Evolutionary conservation across 2,329 filamentous ascomycete genomes (phyloP).

Genomic region (Myriosclerotinia curreyana): DNA sequence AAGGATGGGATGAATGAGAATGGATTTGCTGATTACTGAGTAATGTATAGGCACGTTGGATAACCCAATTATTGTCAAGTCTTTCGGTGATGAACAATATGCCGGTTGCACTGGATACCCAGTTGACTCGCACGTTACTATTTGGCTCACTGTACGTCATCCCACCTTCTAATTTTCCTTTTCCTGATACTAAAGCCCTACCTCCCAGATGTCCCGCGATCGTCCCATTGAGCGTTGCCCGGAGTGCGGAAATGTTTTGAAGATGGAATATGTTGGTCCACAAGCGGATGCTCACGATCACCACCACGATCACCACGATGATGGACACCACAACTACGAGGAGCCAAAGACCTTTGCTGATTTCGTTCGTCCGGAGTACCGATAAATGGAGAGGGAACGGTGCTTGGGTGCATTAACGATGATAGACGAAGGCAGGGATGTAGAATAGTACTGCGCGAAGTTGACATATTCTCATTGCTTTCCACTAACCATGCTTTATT

Average conservation of each 20-base stretch:
- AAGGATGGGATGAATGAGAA: background rate
- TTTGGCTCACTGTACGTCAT: constrained; percentile 76
- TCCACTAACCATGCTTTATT: constrained; percentile 13
- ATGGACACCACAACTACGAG: constrained; percentile 58
- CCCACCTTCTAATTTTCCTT: background rate
- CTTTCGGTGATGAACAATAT: constrained; percentile 94
- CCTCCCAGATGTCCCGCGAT: constrained; percentile 70
- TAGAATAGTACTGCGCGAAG: constrained; percentile 19
- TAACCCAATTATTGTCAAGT: constrained; percentile 85
- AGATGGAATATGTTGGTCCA: constrained; percentile 95
- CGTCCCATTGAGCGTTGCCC: constrained; percentile 92
- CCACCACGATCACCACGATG: constrained; percentile 50
- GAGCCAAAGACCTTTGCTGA: constrained; percentile 97
- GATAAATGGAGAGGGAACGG: constrained; percentile 50
- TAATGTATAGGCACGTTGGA: constrained; percentile 70
- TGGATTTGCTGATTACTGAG: constrained; percentile 24
- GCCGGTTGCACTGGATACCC: constrained; percentile 93
- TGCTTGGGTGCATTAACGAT: background rate
- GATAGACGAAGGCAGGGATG: constrained; percentile 1
- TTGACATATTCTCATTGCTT: constrained; percentile 9
- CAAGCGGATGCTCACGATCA: constrained; percentile 59
- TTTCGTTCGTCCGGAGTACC: constrained; percentile 93
- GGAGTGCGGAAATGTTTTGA: constrained; percentile 94
- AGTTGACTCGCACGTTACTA: constrained; percentile 84
- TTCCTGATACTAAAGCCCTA: constrained; percentile 3